phyloP scores from a whole-genome alignment of 805 yeast species.

The Cyberlindnera mrakii region DNA sequence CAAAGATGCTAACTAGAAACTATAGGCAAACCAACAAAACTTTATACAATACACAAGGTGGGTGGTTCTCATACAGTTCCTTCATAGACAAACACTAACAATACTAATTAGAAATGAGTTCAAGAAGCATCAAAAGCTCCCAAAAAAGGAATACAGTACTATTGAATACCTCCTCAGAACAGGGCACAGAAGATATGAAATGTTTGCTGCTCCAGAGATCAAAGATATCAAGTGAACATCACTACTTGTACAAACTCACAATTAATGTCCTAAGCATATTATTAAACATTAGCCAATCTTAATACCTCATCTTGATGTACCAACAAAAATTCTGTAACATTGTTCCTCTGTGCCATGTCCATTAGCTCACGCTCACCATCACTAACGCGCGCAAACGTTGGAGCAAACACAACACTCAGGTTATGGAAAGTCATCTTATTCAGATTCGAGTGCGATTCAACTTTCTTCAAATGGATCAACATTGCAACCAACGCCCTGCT shows the following conservation, averaged over 20 bases:
- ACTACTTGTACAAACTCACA: neutral
- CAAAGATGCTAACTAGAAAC: neutral
- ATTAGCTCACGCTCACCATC: slow-evolving; percentile 75
- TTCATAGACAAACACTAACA: slow-evolving; percentile 1
- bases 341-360: slow-evolving; percentile 80
- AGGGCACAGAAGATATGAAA: slow-evolving; percentile 67
- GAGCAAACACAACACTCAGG: slow-evolving; percentile 89
- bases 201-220: slow-evolving; percentile 65
- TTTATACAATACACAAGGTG: slow-evolving; percentile 38
- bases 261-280: neutral
- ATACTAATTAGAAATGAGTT: slow-evolving; percentile 43
- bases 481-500: slow-evolving; percentile 47
- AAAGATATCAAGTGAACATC: slow-evolving; percentile 46
- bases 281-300: slow-evolving; percentile 1
- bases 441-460: slow-evolving; percentile 43
- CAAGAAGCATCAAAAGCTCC: slow-evolving; percentile 44
- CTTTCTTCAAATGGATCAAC: slow-evolving; percentile 57
- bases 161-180: slow-evolving; percentile 77
- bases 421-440: slow-evolving; percentile 84
- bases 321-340: slow-evolving; percentile 67
- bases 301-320: slow-evolving; percentile 39
- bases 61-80: slow-evolving; percentile 3
- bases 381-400: slow-evolving; percentile 76
- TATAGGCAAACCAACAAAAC: slow-evolving; percentile 33
- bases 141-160: slow-evolving; percentile 76